phyloP scores from a whole-genome alignment of 2,329 filamentous ascomycete species.

The Talaromyces sp. region DNA sequence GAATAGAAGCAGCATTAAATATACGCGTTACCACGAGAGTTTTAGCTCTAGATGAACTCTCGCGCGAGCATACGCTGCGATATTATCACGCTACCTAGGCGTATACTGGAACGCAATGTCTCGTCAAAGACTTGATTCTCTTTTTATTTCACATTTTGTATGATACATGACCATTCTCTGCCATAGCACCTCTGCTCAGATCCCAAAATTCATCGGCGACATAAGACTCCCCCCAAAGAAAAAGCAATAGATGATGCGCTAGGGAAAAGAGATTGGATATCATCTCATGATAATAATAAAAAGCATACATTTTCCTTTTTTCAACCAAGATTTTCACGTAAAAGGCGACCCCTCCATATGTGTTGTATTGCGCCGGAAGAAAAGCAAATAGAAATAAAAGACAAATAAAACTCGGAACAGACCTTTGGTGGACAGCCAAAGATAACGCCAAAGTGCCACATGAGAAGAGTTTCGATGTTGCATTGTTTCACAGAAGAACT shows the following conservation, averaged over 20 bases:
- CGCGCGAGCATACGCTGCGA: neutral
- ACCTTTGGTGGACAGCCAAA: slow-evolving; percentile 10
- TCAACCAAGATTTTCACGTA: slow-evolving; percentile 11
- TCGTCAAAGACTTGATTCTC: slow-evolving; percentile 3
- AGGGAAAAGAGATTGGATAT: slow-evolving; percentile 9
- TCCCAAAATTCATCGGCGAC: neutral
- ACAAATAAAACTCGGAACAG: slow-evolving; percentile 5
- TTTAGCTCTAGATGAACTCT: neutral
- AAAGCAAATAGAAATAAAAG: neutral
- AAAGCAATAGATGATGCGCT: neutral
- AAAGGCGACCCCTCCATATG: neutral
- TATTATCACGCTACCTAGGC: neutral
- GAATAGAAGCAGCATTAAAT: too few species aligned
- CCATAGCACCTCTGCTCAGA: neutral
- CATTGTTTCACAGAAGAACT: neutral
- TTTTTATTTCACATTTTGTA: slow-evolving; percentile 1
- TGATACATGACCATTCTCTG: slow-evolving; percentile 10
- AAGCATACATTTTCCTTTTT: slow-evolving; percentile 5
- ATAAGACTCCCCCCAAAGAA: neutral
- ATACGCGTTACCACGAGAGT: neutral
- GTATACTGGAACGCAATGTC: neutral
- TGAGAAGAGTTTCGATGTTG: slow-evolving; percentile 1
- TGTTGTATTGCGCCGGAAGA: slow-evolving; percentile 12
- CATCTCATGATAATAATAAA: slow-evolving; percentile 7
- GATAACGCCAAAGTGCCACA: slow-evolving; percentile 6